Evolutionary conservation across 495 filamentous ascomycete genomes (phyloP), one percentile per base, ranked within the genome.

Genomic region (Endocarpon pusillum): DNA sequence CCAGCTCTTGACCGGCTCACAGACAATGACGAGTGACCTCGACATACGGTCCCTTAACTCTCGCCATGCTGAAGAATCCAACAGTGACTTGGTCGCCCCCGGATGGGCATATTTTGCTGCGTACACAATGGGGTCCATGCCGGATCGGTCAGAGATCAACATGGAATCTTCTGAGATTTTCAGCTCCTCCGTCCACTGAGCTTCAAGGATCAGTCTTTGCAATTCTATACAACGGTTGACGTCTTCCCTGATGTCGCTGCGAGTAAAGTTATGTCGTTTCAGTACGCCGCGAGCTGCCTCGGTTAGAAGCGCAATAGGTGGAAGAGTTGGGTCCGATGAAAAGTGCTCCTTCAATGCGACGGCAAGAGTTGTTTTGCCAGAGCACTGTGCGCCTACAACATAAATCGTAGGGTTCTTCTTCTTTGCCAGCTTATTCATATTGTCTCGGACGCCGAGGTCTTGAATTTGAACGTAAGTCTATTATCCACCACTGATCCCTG

Each of bases 141-240:
- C 63, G 3, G 66, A 69, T 4, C 66, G 51, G 41, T 68, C 66
- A 0, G 65, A 63, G 34, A 69, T 53, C 42, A 61, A 59, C 28
- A 32, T 32, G 4, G 14, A 5, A 9, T 32, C 12, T 5, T 12
- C 9, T 15, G 15, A 12, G 5, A 15, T 32, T 12, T 5, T 5
- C n/a, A n/a, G n/a, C n/a, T n/a, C n/a, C n/a, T n/a, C n/a, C n/a
- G n/a, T n/a, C 60, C 64, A 66, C 45, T 69, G 63, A 3, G 54
- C 61, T 34, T 57, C 36, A 5, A 70, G 41, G 21, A 69, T 69
- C 17, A 55, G 45, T 18, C 43, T 24, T 41, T 69, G 64, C 0
- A 67, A 45, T 4, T 54, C 38, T 0, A 64, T 42, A 4, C 50
- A 42, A 14, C 49, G 43, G 29, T 26, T 5, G 20, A 39, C 43